Evolutionary conservation across 805 yeast genomes (phyloP).

Genomic region (Candida succiphila): DNA sequence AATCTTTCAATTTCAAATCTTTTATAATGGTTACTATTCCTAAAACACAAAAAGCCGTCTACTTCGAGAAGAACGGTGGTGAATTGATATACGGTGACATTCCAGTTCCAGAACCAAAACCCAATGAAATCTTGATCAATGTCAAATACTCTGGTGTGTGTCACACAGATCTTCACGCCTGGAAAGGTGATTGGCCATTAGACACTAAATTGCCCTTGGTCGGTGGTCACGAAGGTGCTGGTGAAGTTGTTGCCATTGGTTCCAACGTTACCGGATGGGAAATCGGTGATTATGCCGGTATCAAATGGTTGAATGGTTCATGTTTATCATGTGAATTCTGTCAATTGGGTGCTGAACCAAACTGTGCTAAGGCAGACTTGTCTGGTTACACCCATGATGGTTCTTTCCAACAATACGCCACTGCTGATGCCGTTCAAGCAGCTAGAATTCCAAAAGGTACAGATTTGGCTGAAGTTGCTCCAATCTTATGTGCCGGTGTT

Average conservation of each 20-base stretch:
- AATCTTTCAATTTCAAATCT: no score
- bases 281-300: slow-evolving; percentile 74
- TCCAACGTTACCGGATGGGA: slow-evolving; percentile 58
- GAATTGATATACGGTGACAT: slow-evolving; percentile 58
- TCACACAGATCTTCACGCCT: slow-evolving; percentile 90
- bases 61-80: slow-evolving; percentile 60
- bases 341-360: slow-evolving; percentile 55
- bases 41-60: slow-evolving; percentile 59
- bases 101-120: slow-evolving; percentile 71
- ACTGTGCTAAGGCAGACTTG: slow-evolving; percentile 60
- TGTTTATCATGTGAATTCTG: slow-evolving; percentile 75
- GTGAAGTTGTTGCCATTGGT: slow-evolving; percentile 74
- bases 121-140: slow-evolving; percentile 71
- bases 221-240: slow-evolving; percentile 90
- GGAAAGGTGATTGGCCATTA: slow-evolving; percentile 92
- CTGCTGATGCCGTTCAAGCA: slow-evolving; percentile 83
- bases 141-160: slow-evolving; percentile 88
- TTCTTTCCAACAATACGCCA: slow-evolving; percentile 83
- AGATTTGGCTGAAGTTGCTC: slow-evolving; percentile 69
- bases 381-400: slow-evolving; percentile 90
- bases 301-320: slow-evolving; percentile 77
- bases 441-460: slow-evolving; percentile 68
- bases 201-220: slow-evolving; percentile 65
- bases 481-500: slow-evolving; percentile 85
- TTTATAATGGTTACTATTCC: no score